These are phyloP conservation scores for Neospermospora avenae DNA, from an alignment of 2,329 filamentous ascomycete species.

Conservation along the genomic window DNA sequence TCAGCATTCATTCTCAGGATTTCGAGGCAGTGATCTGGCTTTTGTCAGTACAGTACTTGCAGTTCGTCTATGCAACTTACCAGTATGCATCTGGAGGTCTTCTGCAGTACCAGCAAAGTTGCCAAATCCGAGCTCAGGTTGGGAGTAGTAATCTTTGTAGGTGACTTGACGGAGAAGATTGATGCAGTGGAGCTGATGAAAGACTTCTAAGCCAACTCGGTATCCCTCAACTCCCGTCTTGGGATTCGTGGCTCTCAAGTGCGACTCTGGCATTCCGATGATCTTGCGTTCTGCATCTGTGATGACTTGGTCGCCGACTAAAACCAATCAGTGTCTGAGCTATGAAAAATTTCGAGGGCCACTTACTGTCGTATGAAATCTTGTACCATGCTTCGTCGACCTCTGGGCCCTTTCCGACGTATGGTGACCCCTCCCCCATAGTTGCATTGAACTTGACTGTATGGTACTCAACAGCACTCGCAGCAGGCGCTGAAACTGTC, in stretches of 20 bases:
- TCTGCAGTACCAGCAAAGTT: slow-evolving; percentile 45
- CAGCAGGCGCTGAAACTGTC: slow-evolving; percentile 42
- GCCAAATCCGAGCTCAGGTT: slow-evolving; percentile 40
- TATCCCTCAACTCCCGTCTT: slow-evolving; percentile 55
- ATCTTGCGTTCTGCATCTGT: slow-evolving; percentile 50
- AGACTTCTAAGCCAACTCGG: slow-evolving; percentile 48
- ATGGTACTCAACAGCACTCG: slow-evolving; percentile 47
- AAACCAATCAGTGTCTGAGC: neutral
- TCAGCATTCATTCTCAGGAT: slow-evolving; percentile 50
- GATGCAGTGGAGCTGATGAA: slow-evolving; percentile 40
- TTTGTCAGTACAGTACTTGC: neutral
- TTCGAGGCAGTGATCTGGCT: slow-evolving; percentile 50
- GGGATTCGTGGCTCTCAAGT: slow-evolving; percentile 53
- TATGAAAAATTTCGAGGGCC: neutral
- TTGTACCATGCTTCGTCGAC: slow-evolving; percentile 57
- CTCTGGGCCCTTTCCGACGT: slow-evolving; percentile 52
- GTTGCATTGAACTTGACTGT: slow-evolving; percentile 48
- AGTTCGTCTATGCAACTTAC: slow-evolving; percentile 8
- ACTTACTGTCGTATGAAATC: slow-evolving; percentile 45
- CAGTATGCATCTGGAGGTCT: slow-evolving; percentile 42
- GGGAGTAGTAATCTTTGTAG: slow-evolving; percentile 47
- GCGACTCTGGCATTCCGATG: slow-evolving; percentile 49
- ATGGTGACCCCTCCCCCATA: slow-evolving; percentile 43
- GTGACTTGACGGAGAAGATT: slow-evolving; percentile 43
- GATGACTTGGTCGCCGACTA: slow-evolving; percentile 61